phyloP scores from a whole-genome alignment of 1,284 basidiomycete genomes.

The Peniophora sp. region DNA sequence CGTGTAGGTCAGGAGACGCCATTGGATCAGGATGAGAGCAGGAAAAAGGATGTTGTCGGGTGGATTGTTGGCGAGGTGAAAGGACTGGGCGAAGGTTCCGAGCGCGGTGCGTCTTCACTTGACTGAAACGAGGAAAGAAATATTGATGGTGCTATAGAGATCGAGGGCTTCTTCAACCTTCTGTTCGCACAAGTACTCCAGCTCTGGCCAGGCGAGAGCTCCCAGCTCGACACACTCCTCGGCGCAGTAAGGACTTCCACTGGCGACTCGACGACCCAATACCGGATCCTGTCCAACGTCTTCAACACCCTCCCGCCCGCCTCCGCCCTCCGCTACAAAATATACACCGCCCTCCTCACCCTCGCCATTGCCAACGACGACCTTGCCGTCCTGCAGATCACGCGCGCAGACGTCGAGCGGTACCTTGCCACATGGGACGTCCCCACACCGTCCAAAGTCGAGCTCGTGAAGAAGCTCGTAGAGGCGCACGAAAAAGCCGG shows the following conservation, averaged over 20 bases:
- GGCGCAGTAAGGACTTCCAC: constrained; percentile 47
- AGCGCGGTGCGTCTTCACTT: constrained; percentile 50
- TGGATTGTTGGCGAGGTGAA: constrained; percentile 58
- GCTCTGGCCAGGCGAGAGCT: constrained; percentile 44
- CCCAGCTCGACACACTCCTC: constrained; percentile 43
- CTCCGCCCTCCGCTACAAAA: constrained; percentile 59
- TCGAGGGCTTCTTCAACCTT: constrained; percentile 83
- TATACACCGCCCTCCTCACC: constrained; percentile 63
- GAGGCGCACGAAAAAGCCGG: constrained; percentile 53
- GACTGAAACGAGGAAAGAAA: neutral
- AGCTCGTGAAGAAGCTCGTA: constrained; percentile 64
- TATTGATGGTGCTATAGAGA: constrained; percentile 38
- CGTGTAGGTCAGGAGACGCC: constrained; percentile 48
- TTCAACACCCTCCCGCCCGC: constrained; percentile 77
- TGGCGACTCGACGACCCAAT: constrained; percentile 49
- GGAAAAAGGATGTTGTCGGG: constrained; percentile 44
- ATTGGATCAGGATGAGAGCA: constrained; percentile 33
- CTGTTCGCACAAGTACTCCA: constrained; percentile 62
- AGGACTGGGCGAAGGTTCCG: constrained; percentile 63
- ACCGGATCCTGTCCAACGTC: constrained; percentile 75
- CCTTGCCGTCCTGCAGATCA: constrained; percentile 60
- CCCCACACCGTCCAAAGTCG: constrained; percentile 56
- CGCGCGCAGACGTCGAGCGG: constrained; percentile 54
- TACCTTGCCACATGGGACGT: constrained; percentile 79
- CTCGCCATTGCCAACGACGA: constrained; percentile 63